These are phyloP conservation scores for Clavispora phyllophila DNA, from an alignment of 805 yeast genomes.

Conservation along the genomic window DNA sequence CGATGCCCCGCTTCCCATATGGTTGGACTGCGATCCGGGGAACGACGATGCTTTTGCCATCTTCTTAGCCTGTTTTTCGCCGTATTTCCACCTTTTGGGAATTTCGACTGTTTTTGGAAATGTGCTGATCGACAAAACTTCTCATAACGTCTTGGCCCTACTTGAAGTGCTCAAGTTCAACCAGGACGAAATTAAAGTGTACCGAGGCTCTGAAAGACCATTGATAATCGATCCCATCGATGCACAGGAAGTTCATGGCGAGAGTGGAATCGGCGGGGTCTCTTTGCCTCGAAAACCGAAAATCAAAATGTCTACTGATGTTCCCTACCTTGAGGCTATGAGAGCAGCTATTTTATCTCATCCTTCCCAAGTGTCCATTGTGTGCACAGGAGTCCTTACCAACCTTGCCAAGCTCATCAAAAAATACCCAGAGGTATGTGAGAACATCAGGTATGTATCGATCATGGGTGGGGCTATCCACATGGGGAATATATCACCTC, in stretches of 20 bases:
- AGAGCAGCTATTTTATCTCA: conserved; percentile 37
- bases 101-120: conserved; percentile 77
- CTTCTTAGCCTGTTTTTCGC: conserved; percentile 55
- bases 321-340: conserved; percentile 32
- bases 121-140: conserved; percentile 57
- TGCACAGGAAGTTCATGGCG: conserved; percentile 70
- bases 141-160: conserved; percentile 62
- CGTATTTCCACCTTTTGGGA: conserved; percentile 56
- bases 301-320: conserved; percentile 18
- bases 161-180: conserved; percentile 49
- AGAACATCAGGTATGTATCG: conserved; percentile 48
- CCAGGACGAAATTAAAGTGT: conserved; percentile 54
- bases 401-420: conserved; percentile 56
- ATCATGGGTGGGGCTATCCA: conserved; percentile 74
- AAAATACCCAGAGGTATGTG: conserved; percentile 49
- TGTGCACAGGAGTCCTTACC: conserved; percentile 77
- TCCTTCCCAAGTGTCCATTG: conserved; percentile 49
- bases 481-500: conserved; percentile 46
- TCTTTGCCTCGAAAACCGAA: conserved; percentile 47
- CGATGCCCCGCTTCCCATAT: conserved; percentile 46
- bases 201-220: conserved; percentile 59
- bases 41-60: conserved; percentile 84
- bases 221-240: conserved; percentile 42
- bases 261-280: conserved; percentile 75
- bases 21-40: conserved; percentile 93